Evolutionary conservation across 2,329 filamentous ascomycete genomes (phyloP), one percentile per base, ranked within the genome.

Genomic region (Neobulgaria alba): DNA sequence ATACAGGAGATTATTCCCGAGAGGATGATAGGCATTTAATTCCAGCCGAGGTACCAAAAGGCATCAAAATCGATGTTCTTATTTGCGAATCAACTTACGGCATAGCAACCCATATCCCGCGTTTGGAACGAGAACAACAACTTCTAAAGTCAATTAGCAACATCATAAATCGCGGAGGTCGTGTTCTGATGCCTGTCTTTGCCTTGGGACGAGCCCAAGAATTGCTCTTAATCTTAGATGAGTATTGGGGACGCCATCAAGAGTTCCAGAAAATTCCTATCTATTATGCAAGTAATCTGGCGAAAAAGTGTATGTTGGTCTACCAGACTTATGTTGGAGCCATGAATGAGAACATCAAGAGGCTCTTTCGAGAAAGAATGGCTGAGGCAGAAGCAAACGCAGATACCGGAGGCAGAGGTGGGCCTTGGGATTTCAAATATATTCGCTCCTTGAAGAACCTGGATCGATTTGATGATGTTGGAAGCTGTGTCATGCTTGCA

Each of bases 261-360:
- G 89, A 95, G 53, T 87, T 82, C 51, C 89, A 95, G 50, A 88
- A 85, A 51, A 82, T 85, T 26, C 92, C 92, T 4, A 96, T 98
- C 47, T 98, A 96, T 67, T 98, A 96, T 62, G 93, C 93, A 40
- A 92, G 86, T 55, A 95, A 94, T 56, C 76, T 96, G 31, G 92
- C 92, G 1, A 73, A 90, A 48, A 92, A 95, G 63, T 98, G 92
- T 66, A 98, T 98, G 92, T 77, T 95, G 20, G 88, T 96, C 3
- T 98, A 98, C 60, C 92, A 96, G 61, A 98, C 92, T 1, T 98
- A 96, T 57, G 87, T 96, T 36, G 87, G 89, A 36, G 88, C 89
- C 41, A 98, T 98, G 92, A 98, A 98, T 61, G 90, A 96, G 58
- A 96, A 95, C 56, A 96, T 98, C 68, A 95, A 95, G 62, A 78